phyloP scores from a whole-genome alignment of 139 green algal species.

The Chlorella sorokiniana region DNA sequence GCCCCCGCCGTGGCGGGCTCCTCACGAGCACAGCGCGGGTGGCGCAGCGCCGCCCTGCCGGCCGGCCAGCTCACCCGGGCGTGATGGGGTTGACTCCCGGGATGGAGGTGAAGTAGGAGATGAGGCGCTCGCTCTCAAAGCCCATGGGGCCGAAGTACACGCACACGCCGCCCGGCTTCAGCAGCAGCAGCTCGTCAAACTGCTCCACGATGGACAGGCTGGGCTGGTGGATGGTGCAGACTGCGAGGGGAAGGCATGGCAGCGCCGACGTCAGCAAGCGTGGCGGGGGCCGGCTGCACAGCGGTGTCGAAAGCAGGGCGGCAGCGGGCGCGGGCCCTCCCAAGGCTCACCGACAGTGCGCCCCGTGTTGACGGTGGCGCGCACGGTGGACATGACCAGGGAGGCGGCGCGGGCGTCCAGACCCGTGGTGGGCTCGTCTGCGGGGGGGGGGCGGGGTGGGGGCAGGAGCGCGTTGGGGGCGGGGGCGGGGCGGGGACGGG shows the following conservation, averaged over 20 bases:
- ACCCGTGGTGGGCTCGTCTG: constrained; percentile 54
- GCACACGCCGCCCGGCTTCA: constrained; percentile 54
- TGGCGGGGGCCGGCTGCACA: too few relatives aligned
- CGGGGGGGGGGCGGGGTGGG: background rate
- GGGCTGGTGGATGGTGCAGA: constrained; percentile 71
- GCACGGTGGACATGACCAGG: constrained; percentile 66
- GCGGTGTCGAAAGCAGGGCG: too few relatives aligned
- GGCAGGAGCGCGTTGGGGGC: constrained; percentile 13
- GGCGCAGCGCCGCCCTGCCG: too few relatives aligned
- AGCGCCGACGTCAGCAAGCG: constrained; percentile 4
- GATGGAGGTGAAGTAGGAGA: constrained; percentile 56
- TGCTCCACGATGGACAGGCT: constrained; percentile 56
- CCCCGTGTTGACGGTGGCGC: constrained; percentile 57
- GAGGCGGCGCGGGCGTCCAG: constrained; percentile 66
- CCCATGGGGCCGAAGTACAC: constrained; percentile 59
- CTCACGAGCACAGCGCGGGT: background rate
- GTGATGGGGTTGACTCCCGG: constrained; percentile 22
- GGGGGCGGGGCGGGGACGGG: background rate
- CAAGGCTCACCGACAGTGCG: constrained; percentile 30
- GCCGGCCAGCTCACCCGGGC: background rate
- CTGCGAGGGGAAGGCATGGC: background rate
- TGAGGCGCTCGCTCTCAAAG: constrained; percentile 33
- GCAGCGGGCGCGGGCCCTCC: too few relatives aligned
- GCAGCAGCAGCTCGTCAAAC: constrained; percentile 66
- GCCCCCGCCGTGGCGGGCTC: too few relatives aligned